Conservation (phyloP, 345 rosid genomes). For the Eucalyptus erythrocorys region DNA sequence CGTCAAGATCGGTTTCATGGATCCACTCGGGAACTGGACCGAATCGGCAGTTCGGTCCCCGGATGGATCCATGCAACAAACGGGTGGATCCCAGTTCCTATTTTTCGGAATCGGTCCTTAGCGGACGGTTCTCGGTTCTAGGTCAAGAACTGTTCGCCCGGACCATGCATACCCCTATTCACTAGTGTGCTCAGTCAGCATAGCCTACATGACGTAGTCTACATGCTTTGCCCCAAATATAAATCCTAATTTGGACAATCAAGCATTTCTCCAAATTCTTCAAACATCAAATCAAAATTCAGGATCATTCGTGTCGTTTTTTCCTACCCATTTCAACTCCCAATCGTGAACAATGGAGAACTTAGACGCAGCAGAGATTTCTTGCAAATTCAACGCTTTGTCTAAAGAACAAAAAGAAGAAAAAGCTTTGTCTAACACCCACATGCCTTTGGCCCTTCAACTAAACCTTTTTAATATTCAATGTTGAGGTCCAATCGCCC, state of each 20-base stretch:
- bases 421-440: not conserved
- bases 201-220: accelerated
- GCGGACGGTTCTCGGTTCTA: no score
- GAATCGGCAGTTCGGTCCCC: no score
- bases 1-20: no score
- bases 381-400: not conserved
- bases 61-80: no score
- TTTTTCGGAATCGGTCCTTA: no score
- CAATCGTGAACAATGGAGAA: not conserved
- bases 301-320: accelerated
- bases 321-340: not conserved
- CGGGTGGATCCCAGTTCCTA: no score
- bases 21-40: no score
- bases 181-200: accelerated
- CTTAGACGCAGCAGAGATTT: not conserved
- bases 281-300: not conserved
- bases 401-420: not conserved
- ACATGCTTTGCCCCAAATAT: not conserved
- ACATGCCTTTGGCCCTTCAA: not conserved
- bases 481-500: not conserved
- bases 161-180: no score
- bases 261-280: not conserved
- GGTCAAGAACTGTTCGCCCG: no score
- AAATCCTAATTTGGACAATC: not conserved
- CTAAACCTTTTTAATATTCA: not conserved